Evolutionary conservation across 176 grass and related monocot species (phyloP).

Genomic region (Rhynchospora pubera): DNA sequence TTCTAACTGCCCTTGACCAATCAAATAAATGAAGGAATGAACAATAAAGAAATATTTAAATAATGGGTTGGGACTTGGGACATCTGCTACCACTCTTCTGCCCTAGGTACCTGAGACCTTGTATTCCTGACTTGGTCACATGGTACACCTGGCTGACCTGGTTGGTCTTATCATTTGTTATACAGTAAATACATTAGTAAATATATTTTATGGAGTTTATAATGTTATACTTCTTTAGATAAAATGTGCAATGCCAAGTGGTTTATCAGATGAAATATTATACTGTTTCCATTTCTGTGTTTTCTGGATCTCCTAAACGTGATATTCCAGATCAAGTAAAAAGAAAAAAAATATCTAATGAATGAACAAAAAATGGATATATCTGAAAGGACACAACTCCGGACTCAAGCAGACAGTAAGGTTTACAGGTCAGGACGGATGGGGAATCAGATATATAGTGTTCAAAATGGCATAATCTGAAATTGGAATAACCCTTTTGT

Average conservation of each 20-base stretch:
- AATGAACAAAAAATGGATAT: not conserved
- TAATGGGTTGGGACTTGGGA: not conserved
- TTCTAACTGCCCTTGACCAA: not conserved
- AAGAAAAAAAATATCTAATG: not conserved
- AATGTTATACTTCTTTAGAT: no score
- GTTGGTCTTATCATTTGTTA: not conserved
- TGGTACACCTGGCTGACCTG: not conserved
- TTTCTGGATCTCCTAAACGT: not conserved
- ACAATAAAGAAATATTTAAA: not conserved
- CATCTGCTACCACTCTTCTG: not conserved
- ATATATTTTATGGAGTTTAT: not conserved
- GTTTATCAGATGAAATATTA: not conserved
- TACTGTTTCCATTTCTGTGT: not conserved
- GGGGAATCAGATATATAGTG: not conserved
- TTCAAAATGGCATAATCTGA: not conserved
- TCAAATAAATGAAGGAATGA: not conserved
- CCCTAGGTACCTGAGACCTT: not conserved
- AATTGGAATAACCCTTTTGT: constrained; percentile 58
- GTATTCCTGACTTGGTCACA: not conserved
- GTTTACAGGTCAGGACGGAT: not conserved
- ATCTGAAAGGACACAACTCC: not conserved
- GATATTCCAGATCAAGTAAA: not conserved
- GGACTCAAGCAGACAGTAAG: not conserved
- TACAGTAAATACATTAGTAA: not conserved
- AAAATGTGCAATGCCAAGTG: not conserved